Evolutionary conservation across 1,139 yeast genomes (phyloP).

Genomic region (Pichia cactophila): DNA sequence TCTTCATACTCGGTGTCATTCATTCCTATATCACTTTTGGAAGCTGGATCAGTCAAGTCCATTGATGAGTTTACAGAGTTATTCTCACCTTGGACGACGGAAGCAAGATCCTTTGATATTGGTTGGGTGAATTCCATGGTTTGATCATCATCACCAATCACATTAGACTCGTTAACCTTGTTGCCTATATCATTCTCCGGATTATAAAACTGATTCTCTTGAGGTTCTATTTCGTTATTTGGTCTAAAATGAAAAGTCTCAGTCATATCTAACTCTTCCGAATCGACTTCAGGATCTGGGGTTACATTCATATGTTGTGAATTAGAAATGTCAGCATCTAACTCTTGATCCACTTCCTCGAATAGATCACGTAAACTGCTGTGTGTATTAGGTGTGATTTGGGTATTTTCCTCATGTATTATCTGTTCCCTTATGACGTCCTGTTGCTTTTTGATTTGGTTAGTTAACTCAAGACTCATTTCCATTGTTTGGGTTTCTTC

Average conservation of each 20-base stretch:
- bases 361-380: constrained; percentile 12
- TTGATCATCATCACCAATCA: not conserved
- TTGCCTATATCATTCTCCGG: not conserved
- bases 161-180: not conserved
- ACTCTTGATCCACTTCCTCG: constrained; percentile 9
- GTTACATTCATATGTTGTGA: not conserved
- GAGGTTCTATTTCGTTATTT: not conserved
- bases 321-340: not conserved
- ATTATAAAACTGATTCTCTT: not conserved
- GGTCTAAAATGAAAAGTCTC: constrained; percentile 11
- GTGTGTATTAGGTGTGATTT: not conserved
- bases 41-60: constrained; percentile 13
- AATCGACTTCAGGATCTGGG: not conserved
- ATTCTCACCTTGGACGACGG: not conserved
- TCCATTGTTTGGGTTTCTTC: constrained; percentile 26
- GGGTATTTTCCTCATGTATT: not conserved
- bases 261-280: constrained; percentile 18
- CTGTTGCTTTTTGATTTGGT: constrained; percentile 15
- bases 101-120: not conserved
- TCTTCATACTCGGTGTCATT: constrained; percentile 1
- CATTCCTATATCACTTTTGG: not conserved
- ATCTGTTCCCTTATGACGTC: constrained; percentile 7
- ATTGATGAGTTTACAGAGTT: not conserved
- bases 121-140: constrained; percentile 12
- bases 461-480: constrained; percentile 20